Conservation (phyloP, 1,139 yeast genomes). For the Lodderomyces oxycetoniae region DNA sequence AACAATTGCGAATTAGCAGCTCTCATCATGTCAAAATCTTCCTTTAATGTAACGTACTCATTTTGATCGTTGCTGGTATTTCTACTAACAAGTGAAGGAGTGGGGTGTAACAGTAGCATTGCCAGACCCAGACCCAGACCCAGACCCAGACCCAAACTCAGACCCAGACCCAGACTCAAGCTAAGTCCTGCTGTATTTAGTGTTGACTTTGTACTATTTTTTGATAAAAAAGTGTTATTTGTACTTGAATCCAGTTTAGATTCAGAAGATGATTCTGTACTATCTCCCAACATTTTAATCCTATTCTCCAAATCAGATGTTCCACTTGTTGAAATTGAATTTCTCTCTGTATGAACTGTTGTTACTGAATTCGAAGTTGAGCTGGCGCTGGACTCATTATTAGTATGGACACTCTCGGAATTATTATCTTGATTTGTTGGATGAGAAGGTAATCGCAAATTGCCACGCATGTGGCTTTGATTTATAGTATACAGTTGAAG, state of each 20-base stretch:
- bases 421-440: no score
- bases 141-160: no score
- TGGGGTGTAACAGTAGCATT: neutral
- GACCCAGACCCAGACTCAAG: no score
- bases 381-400: no score
- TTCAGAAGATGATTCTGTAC: slow-evolving; percentile 1
- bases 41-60: slow-evolving; percentile 6
- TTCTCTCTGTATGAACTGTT: neutral
- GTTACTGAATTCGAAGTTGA: slow-evolving; percentile 4
- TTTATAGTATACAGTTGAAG: no score
- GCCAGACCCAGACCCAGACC: no score
- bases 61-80: neutral
- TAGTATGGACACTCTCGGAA: no score
- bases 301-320: slow-evolving; percentile 1
- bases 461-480: no score
- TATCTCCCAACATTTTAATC: neutral
- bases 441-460: no score
- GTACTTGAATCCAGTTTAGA: slow-evolving; percentile 1
- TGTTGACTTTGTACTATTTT: slow-evolving; percentile 1
- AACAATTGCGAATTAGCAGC: slow-evolving; percentile 12
- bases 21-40: slow-evolving; percentile 11
- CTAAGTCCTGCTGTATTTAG: neutral
- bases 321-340: slow-evolving; percentile 2
- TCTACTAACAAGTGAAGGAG: slow-evolving; percentile 1
- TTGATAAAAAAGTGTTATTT: neutral